Evolutionary conservation across 1,284 basidiomycete species (phyloP).

Genomic region (Gastroboletus turbinatus): DNA sequence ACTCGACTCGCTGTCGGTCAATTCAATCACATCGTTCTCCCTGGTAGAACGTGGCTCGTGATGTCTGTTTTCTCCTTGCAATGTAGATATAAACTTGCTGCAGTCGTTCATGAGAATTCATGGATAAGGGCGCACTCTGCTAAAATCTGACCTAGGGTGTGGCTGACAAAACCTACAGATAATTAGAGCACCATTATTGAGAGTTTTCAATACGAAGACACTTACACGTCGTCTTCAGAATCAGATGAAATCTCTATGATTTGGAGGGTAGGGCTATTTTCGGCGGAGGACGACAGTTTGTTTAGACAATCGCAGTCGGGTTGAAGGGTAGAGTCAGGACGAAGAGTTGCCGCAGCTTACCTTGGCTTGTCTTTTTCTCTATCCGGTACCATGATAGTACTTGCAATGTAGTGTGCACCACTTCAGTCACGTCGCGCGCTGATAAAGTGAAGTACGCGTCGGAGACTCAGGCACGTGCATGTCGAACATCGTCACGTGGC

Average conservation of each 20-base stretch:
- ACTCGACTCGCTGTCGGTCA: conserved; percentile 33
- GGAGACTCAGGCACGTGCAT: conserved; percentile 13
- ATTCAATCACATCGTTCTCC: conserved; percentile 28
- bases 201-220: neutral
- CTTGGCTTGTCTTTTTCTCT: conserved; percentile 1
- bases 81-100: conserved; percentile 8
- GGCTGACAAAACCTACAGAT: conserved; percentile 11
- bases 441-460: neutral
- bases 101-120: neutral
- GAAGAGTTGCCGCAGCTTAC: conserved; percentile 10
- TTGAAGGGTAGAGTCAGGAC: neutral
- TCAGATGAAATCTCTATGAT: conserved; percentile 57
- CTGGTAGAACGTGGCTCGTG: neutral
- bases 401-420: neutral
- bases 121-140: neutral
- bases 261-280: conserved; percentile 15
- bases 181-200: neutral
- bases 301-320: neutral
- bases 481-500: conserved; percentile 18
- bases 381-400: conserved; percentile 10
- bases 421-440: neutral
- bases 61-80: neutral
- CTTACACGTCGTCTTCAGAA: conserved; percentile 42
- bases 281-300: neutral
- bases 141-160: conserved; percentile 13